Evolutionary conservation across 2,329 filamentous ascomycete genomes (phyloP), one percentile per base, ranked within the genome.

Genomic region (Fusarium virguliforme): DNA sequence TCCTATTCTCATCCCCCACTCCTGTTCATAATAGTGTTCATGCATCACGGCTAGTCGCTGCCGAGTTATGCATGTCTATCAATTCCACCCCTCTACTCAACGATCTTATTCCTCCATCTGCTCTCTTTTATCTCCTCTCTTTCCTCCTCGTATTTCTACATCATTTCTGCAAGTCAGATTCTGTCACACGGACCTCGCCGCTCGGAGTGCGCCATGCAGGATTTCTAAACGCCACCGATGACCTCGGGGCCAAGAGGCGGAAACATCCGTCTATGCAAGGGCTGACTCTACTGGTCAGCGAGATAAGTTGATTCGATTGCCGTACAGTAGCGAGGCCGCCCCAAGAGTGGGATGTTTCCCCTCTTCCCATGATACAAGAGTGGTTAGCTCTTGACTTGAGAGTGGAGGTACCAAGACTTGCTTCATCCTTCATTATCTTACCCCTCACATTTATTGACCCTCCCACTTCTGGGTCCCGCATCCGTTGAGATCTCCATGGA

Each of bases 271-370:
- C 12, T 2, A 30, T 48, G 30, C 30, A 48, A 28, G 43, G 43
- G 43, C 41, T 48, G 10, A 48, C 43, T 28, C 15, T 10, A 6
- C 26, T 30, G 24, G 43, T 12, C 48, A 34, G 30, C 34, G 18
- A 6, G 7, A 34, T n/a, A 9, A 10, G 18, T 34, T n/a, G 13
- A 34, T 34, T 51, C n/a, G 28, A n/a, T n/a, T n/a, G n/a, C n/a
- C n/a, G n/a, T 4, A 18, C 48, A n/a, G n/a, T 34, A 54, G 50
- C 24, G 18, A 24, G 9, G 50, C 15, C 7, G 32, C 26, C 22
- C 34, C 50, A 15, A 37, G 50, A 54, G 50, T 54, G 50, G 50
- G 50, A 54, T 38, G 32, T 8, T 54, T 35, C 50, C 50, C 50
- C 50, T 54, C 50, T 35, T 37, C 4, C 5, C 5, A n/a, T n/a